Percentiles rank a stretch among this genome's conserved stretches.
These are phyloP conservation scores for Pulveroboletus sp. DNA, from an alignment of 768 basidiomycete genomes.

Conservation along the genomic window DNA sequence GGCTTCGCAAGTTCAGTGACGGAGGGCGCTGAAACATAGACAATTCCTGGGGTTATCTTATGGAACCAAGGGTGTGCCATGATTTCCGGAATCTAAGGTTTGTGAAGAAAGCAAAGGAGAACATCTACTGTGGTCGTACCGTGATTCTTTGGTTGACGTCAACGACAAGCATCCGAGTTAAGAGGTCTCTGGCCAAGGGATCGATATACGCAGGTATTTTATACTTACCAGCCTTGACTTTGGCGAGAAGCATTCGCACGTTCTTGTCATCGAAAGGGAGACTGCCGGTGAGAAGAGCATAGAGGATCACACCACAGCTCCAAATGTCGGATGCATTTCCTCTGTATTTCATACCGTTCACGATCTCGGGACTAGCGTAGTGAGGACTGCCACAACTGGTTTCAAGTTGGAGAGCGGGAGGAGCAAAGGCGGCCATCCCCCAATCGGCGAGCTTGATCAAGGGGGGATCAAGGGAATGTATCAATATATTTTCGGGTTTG, in stretches of 20 bases:
- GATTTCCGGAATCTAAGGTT: conserved; percentile 76
- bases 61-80: conserved; percentile 80
- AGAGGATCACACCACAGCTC: conserved; percentile 95
- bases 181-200: conserved; percentile 77
- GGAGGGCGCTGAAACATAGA: conserved; percentile 51
- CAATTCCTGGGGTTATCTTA: conserved; percentile 45
- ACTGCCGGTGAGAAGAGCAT: conserved; percentile 81
- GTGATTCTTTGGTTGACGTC: conserved; percentile 77
- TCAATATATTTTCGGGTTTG: conserved; percentile 95
- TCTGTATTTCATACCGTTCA: conserved; percentile 83
- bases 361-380: conserved; percentile 95
- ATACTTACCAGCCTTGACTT: conserved; percentile 85
- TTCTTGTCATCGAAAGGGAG: conserved; percentile 95
- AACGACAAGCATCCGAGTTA: conserved; percentile 84
- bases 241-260: conserved; percentile 65
- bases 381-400: conserved; percentile 97
- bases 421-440: conserved; percentile 97
- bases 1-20: conserved; percentile 66
- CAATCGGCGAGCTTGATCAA: conserved; percentile 96
- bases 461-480: conserved; percentile 74
- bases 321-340: conserved; percentile 93
- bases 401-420: conserved; percentile 78
- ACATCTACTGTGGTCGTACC: conserved; percentile 39
- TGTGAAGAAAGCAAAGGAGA: conserved; percentile 3
- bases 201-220: conserved; percentile 79